Percentiles rank a stretch among this genome's conserved stretches.
These are phyloP conservation scores for Setaria italica DNA, from an alignment of 202 grass and related monocot genomes.

Conservation along the genomic window DNA sequence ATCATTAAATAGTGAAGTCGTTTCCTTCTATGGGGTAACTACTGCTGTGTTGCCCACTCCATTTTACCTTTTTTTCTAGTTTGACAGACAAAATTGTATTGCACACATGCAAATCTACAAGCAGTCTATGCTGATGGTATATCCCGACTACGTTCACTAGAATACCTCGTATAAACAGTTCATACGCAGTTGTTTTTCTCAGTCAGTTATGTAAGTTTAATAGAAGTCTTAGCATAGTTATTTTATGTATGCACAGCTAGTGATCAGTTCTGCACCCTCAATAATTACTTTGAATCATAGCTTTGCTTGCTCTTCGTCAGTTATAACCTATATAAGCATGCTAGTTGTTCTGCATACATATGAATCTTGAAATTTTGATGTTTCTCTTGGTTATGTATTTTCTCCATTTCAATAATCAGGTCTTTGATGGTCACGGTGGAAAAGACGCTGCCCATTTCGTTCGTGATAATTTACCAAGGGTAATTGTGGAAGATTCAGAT, in stretches of 20 bases:
- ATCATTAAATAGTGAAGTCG: slow-evolving; percentile 54
- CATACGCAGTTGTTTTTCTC: neutral
- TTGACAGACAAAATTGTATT: neutral
- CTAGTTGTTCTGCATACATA: neutral
- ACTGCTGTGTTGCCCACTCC: neutral
- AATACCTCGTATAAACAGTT: neutral
- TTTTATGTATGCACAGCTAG: slow-evolving; percentile 2
- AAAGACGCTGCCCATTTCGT: slow-evolving; percentile 86
- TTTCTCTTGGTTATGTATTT: slow-evolving; percentile 9
- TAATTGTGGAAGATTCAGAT: slow-evolving; percentile 90
- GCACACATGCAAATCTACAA: neutral
- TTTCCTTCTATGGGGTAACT: slow-evolving; percentile 92
- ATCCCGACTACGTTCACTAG: neutral
- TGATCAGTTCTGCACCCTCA: neutral
- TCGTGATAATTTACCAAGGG: slow-evolving; percentile 79
- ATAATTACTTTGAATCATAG: slow-evolving; percentile 15
- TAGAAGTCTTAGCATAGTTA: neutral
- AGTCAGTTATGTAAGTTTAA: neutral
- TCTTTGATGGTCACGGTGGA: slow-evolving; percentile 97
- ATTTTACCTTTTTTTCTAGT: slow-evolving; percentile 11
- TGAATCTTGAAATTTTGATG: neutral
- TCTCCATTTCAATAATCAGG: slow-evolving; percentile 53
- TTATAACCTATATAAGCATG: neutral
- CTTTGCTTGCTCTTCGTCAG: neutral
- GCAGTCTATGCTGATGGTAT: slow-evolving; percentile 6